Conservation (phyloP, 495 filamentous ascomycete genomes). For the Penicillium verhagenii region DNA sequence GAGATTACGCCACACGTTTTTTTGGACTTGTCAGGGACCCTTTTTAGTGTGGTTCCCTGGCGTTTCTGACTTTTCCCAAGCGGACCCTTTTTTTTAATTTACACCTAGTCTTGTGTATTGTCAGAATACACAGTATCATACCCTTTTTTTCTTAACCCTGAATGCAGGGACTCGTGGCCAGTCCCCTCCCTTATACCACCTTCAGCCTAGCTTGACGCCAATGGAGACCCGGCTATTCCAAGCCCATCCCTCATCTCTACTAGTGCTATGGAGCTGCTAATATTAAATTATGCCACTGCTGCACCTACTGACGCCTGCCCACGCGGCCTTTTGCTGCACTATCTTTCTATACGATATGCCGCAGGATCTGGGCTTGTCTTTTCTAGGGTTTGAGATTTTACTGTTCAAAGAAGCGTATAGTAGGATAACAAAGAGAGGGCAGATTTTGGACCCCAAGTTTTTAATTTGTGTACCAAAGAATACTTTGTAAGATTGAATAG, state of each 20-base stretch:
- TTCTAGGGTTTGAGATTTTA: constrained; percentile 1
- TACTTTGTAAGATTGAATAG: neutral
- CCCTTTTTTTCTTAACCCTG: neutral
- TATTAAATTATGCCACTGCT: neutral
- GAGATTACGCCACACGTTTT: constrained; percentile 22
- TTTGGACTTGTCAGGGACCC: constrained; percentile 21
- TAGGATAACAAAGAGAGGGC: neutral
- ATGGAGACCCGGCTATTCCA: neutral
- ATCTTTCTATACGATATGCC: constrained; percentile 2
- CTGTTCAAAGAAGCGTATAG: neutral
- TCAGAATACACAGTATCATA: neutral
- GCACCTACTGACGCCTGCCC: constrained; percentile 10
- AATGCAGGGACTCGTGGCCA: constrained; percentile 30
- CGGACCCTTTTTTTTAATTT: constrained; percentile 7
- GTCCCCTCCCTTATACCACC: constrained; percentile 9
- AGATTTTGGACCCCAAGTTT: constrained; percentile 7
- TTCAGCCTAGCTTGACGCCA: constrained; percentile 10
- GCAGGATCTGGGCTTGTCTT: constrained; percentile 3
- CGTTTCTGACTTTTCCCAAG: neutral
- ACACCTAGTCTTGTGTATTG: neutral
- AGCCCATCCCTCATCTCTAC: constrained; percentile 6
- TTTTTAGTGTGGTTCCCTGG: constrained; percentile 2
- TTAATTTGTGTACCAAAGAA: no score
- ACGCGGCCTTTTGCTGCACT: constrained; percentile 16
- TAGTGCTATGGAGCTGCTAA: constrained; percentile 19